Evolutionary conservation across 1,284 basidiomycete species (phyloP), one percentile per base, ranked within the genome.

Genomic region (Austroboletus niveus): DNA sequence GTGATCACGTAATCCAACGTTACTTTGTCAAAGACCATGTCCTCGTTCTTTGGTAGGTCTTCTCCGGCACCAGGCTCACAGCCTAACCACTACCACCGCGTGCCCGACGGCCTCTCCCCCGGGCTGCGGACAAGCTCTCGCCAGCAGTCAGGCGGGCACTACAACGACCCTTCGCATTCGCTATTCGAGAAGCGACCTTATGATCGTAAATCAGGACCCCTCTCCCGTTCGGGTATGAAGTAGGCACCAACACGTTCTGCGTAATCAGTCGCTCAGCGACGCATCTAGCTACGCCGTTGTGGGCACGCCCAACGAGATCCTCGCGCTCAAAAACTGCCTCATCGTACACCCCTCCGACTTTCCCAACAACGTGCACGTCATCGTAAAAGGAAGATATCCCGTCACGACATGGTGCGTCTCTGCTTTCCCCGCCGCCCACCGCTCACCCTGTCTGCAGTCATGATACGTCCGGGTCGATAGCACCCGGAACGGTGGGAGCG

Each of bases 311-410:
- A 84, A 73, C 58, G 79, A 85, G 45, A 63, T 78, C 11, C 78
- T 93, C 32, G 93, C 92, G 0, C 74, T 93, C 54, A 81, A 82
- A n/a, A 95, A 94, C 68, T 85, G 89, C 57, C 68, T 95, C 15
- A 81, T 94, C 40, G 89, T 93, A 24, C 76, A 90, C 68, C 84
- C 87, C 2, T 71, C 74, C 9, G 92, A 95, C 69, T 94, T 94
- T 60, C 69, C 73, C 9, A 72, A 82, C 17, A 82, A 84, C 14
- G 79, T 85, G 55, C 91, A 92, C 70, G 85, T 92, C 38, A 71
- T 89, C 12, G 74, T 94, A 27, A 91, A 93, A 59, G 76, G 80
- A 48, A 63, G 72, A 50, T 94, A 78, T 63, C 76, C 87, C 12
- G 61, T 90, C 45, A 94, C 91, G 11, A 82, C 84, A 45, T 80